A percentile compares a stretch with the other conserved stretches of the same genome.
phyloP scores from a whole-genome alignment of 23 red algal genomes.

The Gracilaria domingensis region DNA sequence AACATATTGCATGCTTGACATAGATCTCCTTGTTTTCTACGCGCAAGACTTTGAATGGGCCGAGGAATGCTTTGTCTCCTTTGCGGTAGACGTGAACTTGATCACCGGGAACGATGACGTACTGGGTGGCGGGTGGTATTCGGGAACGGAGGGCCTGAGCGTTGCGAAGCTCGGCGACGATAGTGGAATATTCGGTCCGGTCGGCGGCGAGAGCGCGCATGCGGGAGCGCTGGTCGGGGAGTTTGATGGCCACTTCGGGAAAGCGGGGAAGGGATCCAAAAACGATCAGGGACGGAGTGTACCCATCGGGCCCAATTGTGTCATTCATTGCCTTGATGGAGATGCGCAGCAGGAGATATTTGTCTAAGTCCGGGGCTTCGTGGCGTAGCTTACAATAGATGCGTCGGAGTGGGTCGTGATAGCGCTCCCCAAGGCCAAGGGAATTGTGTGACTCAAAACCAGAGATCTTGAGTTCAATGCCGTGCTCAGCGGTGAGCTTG shows the following conservation, averaged over 20 bases:
- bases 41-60: background rate
- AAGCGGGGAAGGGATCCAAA: background rate
- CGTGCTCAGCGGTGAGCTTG: background rate
- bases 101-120: background rate
- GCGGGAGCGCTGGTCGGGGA: background rate
- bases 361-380: background rate
- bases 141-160: background rate
- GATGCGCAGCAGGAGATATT: too few species aligned
- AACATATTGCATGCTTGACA: slow-evolving; percentile 25
- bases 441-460: slow-evolving; percentile 12
- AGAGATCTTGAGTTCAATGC: background rate
- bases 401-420: background rate
- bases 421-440: background rate
- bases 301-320: background rate
- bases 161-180: slow-evolving; percentile 5
- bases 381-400: background rate
- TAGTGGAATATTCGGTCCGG: slow-evolving; percentile 12
- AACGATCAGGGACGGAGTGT: background rate
- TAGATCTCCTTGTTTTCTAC: slow-evolving; percentile 15
- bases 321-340: slow-evolving; percentile 5
- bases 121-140: slow-evolving; percentile 1
- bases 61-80: slow-evolving; percentile 14
- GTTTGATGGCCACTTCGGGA: background rate
- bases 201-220: background rate
- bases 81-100: slow-evolving; percentile 11